Evolutionary conservation across 139 green algal genomes (phyloP).

Genomic region (Closterium sp.): DNA sequence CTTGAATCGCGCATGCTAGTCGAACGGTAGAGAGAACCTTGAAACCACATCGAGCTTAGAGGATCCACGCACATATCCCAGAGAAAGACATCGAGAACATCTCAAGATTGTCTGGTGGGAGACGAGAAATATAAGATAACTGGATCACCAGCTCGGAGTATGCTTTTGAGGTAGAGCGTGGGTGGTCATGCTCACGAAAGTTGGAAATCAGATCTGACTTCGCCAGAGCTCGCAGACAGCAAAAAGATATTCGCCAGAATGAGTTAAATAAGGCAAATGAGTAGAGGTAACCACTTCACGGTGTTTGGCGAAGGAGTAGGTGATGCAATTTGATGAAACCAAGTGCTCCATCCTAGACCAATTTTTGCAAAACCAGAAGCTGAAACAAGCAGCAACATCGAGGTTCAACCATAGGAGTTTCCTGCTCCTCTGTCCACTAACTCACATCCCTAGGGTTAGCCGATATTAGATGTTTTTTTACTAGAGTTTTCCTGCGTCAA

Average conservation of each 20-base stretch:
- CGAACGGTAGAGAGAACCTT: background rate
- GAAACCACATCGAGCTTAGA: background rate
- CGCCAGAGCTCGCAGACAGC: too few relatives aligned
- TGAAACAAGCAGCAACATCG: too few relatives aligned
- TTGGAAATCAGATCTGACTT: too few relatives aligned
- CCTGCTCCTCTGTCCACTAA: too few relatives aligned
- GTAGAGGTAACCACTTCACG: too few relatives aligned
- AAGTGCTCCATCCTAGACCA: too few relatives aligned
- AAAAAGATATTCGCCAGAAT: too few relatives aligned
- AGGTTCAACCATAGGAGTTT: too few relatives aligned
- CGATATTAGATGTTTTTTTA: background rate
- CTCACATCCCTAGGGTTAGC: background rate
- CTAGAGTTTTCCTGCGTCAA: background rate
- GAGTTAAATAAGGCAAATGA: too few relatives aligned
- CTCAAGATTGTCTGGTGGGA: background rate
- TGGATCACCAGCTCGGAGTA: background rate
- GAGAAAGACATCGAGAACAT: background rate
- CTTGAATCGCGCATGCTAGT: background rate
- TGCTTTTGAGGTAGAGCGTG: background rate
- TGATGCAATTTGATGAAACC: too few relatives aligned
- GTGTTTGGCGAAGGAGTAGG: too few relatives aligned
- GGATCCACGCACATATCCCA: background rate
- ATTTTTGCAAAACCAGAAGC: too few relatives aligned
- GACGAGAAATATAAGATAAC: background rate
- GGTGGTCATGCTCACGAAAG: background rate